Evolutionary conservation across 768 basidiomycete genomes (phyloP), one percentile per base, ranked within the genome.

Genomic region (Fibroporia radiculosa): DNA sequence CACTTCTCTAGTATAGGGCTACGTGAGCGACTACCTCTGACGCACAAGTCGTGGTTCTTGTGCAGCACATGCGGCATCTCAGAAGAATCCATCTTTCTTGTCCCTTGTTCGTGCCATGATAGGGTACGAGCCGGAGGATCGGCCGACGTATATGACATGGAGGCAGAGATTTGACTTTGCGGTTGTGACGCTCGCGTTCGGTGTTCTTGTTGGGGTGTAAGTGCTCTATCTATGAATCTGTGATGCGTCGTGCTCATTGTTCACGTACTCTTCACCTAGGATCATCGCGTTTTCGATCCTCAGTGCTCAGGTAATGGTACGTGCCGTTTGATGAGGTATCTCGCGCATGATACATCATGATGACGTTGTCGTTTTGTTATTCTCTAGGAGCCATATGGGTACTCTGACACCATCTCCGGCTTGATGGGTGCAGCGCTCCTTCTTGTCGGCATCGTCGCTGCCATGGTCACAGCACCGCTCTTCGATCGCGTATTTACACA

Each of bases 401-500:
- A 92, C 60, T 74, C 78, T 0, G 64, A 73, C 22, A 71, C 77
- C 45, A 69, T 38, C n/a, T 71, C 80, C 27, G 88, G 88, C 6
- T 67, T 88, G 27, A 65, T 91, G 64, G 83, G 86, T 27, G 76
- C 73, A 14, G 71, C 71, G 27, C 61, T 89, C 28, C 72, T 89
- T 11, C 63, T 89, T 26, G 69, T 80, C 0, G 89, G 90, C 19
- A 74, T 92, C 46, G 60, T 85, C 2, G 73, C 78, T 8, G 82
- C 88, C 0, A 65, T 80, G 20, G 54, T 80, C 40, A 75, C 81
- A 0, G 78, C 88, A 0, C 89, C 89, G 0, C 61, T 90, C 4
- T 82, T 89, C 55, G 89, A 91, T 56, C 78, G 88, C n/a, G 77
- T 89, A 14, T 77, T 92, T 48, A 90, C 84, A 7, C 74, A 81